These are phyloP conservation scores for Colletotrichum plurivorum DNA, from an alignment of 2,329 filamentous ascomycete genomes.

Conservation along the genomic window DNA sequence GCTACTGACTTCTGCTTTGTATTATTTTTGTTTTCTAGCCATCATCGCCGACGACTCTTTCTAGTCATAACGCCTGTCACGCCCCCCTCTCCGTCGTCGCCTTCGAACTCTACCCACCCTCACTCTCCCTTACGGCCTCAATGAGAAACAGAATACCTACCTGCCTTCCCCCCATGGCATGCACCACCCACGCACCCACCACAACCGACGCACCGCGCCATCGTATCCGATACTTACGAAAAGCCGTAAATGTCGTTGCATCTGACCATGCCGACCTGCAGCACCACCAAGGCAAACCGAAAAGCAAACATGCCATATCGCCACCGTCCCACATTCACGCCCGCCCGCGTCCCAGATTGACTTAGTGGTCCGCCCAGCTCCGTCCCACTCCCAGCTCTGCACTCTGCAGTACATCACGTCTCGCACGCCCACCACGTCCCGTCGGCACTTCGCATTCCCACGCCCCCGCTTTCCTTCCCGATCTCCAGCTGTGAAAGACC, in stretches of 20 bases:
- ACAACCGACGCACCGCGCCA: background rate
- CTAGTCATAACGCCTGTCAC: no score
- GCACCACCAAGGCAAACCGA: conserved; percentile 7
- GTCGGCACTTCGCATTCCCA: conserved; percentile 9
- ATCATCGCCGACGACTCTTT: no score
- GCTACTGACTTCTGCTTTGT: no score
- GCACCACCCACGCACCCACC: background rate
- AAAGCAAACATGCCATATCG: conserved; percentile 28
- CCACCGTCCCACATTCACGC: background rate
- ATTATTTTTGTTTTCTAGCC: no score
- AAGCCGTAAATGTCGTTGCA: background rate
- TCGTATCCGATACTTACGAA: background rate
- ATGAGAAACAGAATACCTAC: conserved; percentile 2
- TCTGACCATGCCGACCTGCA: conserved; percentile 14
- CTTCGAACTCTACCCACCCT: no score
- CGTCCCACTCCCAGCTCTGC: background rate
- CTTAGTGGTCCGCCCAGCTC: conserved; percentile 7
- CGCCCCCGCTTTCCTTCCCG: conserved; percentile 23
- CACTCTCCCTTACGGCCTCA: background rate
- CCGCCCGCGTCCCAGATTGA: background rate
- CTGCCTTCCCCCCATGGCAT: conserved; percentile 4
- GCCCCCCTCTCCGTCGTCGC: no score
- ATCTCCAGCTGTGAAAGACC: background rate
- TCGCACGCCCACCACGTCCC: background rate
- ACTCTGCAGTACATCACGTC: background rate